Conservation (phyloP, 192 early-diverging fungal genomes). For the Glomus cerebriforme region DNA sequence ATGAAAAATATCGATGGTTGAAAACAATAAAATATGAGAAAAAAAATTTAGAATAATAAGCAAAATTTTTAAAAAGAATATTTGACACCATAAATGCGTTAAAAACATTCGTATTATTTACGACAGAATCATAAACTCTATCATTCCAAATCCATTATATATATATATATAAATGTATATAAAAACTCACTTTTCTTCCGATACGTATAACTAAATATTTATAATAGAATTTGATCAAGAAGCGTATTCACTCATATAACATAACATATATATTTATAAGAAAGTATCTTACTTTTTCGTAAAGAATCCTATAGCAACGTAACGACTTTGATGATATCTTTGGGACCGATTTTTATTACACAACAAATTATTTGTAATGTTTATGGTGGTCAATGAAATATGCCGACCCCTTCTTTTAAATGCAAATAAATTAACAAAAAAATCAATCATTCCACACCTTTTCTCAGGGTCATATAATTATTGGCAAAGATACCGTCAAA, state of each 20-base stretch:
- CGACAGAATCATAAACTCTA: no score
- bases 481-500: neutral
- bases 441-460: neutral
- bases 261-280: neutral
- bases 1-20: no score
- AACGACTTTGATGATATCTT: neutral
- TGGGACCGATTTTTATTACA: neutral
- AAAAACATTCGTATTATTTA: no score
- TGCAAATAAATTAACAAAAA: neutral
- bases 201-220: no score
- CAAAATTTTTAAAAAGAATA: no score
- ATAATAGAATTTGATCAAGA: neutral
- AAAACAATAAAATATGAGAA: no score
- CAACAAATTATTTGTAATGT: neutral
- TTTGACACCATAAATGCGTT: no score
- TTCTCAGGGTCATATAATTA: neutral
- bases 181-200: no score
- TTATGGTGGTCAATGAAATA: neutral
- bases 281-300: neutral
- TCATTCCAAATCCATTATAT: no score
- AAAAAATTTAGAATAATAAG: no score
- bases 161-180: no score
- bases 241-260: neutral
- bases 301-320: neutral
- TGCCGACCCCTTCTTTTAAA: neutral